Conservation (phyloP, 305 asterid genomes). For the Petunia hybrid region DNA sequence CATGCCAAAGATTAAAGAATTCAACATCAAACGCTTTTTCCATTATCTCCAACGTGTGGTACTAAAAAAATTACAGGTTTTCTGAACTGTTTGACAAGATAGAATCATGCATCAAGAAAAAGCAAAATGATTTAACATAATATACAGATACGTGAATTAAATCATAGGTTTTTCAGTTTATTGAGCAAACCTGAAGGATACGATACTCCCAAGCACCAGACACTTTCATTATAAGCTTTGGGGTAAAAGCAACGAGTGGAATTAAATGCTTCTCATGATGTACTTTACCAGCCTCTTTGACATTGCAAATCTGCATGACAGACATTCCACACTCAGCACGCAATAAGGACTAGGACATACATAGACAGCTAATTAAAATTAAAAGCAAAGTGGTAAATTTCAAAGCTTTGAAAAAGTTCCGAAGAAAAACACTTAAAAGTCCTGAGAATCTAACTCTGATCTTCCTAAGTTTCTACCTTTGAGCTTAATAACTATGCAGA, state of each 20-base stretch:
- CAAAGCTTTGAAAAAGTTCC: neutral
- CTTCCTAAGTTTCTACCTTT: neutral
- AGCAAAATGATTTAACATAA: neutral
- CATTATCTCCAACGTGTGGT: conserved; percentile 1
- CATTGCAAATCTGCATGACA: conserved; percentile 55
- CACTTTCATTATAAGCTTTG: conserved; percentile 63
- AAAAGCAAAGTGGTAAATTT: neutral
- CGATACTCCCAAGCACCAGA: conserved; percentile 76
- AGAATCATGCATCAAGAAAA: neutral
- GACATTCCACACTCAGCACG: neutral
- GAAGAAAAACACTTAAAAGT: neutral
- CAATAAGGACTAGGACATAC: conserved; percentile 19
- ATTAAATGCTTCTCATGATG: conserved; percentile 70
- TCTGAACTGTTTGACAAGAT: neutral
- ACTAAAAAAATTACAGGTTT: neutral
- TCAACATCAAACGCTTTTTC: conserved; percentile 7
- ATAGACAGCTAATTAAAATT: neutral
- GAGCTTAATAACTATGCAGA: conserved; percentile 11
- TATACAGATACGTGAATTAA: neutral
- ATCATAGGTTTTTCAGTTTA: neutral
- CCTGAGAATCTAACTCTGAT: neutral
- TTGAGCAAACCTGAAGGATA: conserved; percentile 69
- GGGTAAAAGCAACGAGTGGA: conserved; percentile 73
- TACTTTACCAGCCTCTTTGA: conserved; percentile 52
- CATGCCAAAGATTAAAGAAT: conserved; percentile 2